These are phyloP conservation scores for Diaporthe vaccinii DNA, from an alignment of 2,329 filamentous ascomycete genomes.

Conservation along the genomic window DNA sequence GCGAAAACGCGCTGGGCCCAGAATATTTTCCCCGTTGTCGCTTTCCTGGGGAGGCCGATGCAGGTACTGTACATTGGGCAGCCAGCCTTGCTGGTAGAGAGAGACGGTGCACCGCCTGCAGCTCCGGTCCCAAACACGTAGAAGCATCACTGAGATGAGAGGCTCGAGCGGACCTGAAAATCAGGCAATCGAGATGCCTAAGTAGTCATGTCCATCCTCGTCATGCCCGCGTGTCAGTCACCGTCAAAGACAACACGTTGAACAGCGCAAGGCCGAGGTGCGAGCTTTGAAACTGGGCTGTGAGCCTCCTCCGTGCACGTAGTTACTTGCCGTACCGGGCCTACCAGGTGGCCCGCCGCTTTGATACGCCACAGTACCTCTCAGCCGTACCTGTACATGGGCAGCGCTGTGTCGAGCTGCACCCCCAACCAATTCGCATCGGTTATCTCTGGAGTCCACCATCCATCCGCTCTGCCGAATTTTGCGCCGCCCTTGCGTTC, in stretches of 20 bases:
- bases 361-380: neutral
- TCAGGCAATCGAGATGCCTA: neutral
- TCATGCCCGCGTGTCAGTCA: neutral
- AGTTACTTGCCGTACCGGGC: neutral
- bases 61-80: slow-evolving; percentile 11
- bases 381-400: slow-evolving; percentile 20
- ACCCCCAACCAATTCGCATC: slow-evolving; percentile 30
- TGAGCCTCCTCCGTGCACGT: slow-evolving; percentile 15
- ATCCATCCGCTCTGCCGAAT: slow-evolving; percentile 38
- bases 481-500: slow-evolving; percentile 44
- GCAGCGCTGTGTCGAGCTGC: neutral
- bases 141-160: neutral
- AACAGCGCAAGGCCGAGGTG: neutral
- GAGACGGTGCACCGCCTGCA: neutral
- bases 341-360: neutral
- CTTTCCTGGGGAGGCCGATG: neutral
- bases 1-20: slow-evolving; percentile 21
- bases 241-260: slow-evolving; percentile 9
- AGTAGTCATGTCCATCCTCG: neutral
- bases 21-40: slow-evolving; percentile 24
- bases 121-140: neutral
- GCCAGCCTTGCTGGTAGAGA: neutral
- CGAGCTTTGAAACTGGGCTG: slow-evolving; percentile 9
- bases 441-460: slow-evolving; percentile 32
- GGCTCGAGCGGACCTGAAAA: neutral